Base-by-base conservation (phyloP, 2,329 filamentous ascomycete species). In the Fusarium coffeatum region DNA sequence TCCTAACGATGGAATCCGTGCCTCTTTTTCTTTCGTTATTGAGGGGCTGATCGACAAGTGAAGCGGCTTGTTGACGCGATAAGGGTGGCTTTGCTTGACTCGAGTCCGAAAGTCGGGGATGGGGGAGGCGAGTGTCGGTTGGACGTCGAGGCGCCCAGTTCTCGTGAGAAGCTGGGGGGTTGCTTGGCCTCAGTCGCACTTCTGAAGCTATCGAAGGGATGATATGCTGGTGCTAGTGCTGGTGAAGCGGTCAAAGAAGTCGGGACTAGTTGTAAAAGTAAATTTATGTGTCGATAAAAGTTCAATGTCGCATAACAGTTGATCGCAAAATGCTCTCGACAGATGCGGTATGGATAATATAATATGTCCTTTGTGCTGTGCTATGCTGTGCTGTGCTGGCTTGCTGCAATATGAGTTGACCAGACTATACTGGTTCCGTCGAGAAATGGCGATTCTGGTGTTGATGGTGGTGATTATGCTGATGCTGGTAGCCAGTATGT, bases 81-180 rank as follows among this genome's bases (percentile, higher is more conserved):
- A 60, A 60, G 53, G 55, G 51, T 59, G 60, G 54, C 37, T 47
- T 42, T 56, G 54, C 43, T 65, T 58, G 61, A 55, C 46, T 59
- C 50, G 37, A 56, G 54, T 32, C 42, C 20, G 22, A 23, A 46
- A 28, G 34, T 27, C 46, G 50, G 55, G 34, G 41, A 32, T 28
- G 45, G 22, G 28, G 23, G 30, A 23, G 57, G 37, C 42, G 27
- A 58, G 41, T 37, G 40, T 30, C 41, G 22, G 41, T 56, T 59
- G 63, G 67, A 68, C 54, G 67, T 68, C 57, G 27, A 57, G 62
- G 45, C 53, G 57, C 45, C 58, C 54, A 45, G 43, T 59, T 69
- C 34, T 40, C 34, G 27, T 23, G 27, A 51, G 41, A 59, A n/a
- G 30, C 20, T 47, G 20, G 27, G 16, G n/a, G 34, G 10, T 28